Base-by-base conservation (phyloP, 148 eudicot species). In the Amaranthus cruentus region DNA sequence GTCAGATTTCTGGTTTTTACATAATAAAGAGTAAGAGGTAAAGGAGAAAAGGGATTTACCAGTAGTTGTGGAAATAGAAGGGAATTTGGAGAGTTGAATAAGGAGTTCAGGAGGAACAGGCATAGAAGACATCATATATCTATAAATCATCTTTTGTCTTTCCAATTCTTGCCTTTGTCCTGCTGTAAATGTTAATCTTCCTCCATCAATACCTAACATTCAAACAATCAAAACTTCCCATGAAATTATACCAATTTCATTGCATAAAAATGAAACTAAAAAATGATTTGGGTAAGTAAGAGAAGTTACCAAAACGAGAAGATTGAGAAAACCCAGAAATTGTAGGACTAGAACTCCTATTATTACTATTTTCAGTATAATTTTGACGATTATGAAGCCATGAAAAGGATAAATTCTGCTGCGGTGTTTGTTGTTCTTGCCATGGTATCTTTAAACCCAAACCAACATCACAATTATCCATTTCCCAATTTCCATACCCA, bases 61-160 rank as follows among this genome's bases (percentile, higher is more conserved):
- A 28, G 6, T 54, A 14, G 43, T 15, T 3, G 64, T 18, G 42
- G 59, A 72, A 0, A 28, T 28, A 50, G 49, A 54, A 1, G 80
- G 71, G 78, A 66, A 6, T 65, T 67, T 70, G 60, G 84, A 43
- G 55, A 81, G 74, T 7, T 88, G 85, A 9, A 78, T 11, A 44
- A 91, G 85, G 53, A 91, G 92, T 42, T 89, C 82, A 73, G 86
- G 81, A 68, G 97, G 97, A 65, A 89, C 89, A 55, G 95, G 92
- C 47, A 82, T 68, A 9, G 89, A 88, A 46, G 92, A 84, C 87
- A 85, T 84, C 77, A 91, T 88, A 83, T 89, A 89, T 83, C 85
- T 88, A 86, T 68, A 90, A 55, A 91, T 89, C 62, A 80, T 71
- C 15, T 81, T 85, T 79, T 91, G 97, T 69, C 95, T 88, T 83